Conservation (phyloP, 139 green algal species). For the Diplosphaera chodatii region DNA sequence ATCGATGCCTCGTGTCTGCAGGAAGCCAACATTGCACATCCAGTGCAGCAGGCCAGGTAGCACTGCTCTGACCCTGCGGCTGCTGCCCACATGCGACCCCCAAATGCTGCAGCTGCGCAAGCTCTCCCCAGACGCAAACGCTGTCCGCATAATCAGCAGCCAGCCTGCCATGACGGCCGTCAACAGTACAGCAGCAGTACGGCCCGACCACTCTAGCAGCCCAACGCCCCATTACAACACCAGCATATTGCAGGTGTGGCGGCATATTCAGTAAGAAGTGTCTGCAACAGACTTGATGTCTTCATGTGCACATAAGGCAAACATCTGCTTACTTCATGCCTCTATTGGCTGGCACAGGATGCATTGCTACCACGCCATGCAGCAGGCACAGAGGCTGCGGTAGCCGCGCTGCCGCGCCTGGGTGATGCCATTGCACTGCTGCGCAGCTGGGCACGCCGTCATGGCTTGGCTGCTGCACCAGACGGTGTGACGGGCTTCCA, state of each 20-base stretch:
- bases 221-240: slow-evolving; percentile 73
- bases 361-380: slow-evolving; percentile 29
- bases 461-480: slow-evolving; percentile 25
- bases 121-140: slow-evolving; percentile 48
- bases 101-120: slow-evolving; percentile 40
- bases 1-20: neutral
- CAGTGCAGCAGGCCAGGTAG: neutral
- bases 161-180: neutral
- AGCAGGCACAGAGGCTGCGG: slow-evolving; percentile 20
- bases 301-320: neutral
- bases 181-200: neutral
- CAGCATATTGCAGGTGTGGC: slow-evolving; percentile 32
- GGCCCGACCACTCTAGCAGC: neutral
- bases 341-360: slow-evolving; percentile 27
- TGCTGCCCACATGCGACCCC: slow-evolving; percentile 20
- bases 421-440: slow-evolving; percentile 54
- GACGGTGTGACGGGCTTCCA: slow-evolving; percentile 48
- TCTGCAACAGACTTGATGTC: no score
- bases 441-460: slow-evolving; percentile 51
- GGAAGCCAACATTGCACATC: neutral
- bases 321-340: no score
- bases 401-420: slow-evolving; percentile 20
- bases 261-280: no score
- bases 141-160: slow-evolving; percentile 18
- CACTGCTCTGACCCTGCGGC: slow-evolving; percentile 19